Base-by-base conservation (phyloP, 164 flowering plant species). In the Houttuynia cordata region DNA sequence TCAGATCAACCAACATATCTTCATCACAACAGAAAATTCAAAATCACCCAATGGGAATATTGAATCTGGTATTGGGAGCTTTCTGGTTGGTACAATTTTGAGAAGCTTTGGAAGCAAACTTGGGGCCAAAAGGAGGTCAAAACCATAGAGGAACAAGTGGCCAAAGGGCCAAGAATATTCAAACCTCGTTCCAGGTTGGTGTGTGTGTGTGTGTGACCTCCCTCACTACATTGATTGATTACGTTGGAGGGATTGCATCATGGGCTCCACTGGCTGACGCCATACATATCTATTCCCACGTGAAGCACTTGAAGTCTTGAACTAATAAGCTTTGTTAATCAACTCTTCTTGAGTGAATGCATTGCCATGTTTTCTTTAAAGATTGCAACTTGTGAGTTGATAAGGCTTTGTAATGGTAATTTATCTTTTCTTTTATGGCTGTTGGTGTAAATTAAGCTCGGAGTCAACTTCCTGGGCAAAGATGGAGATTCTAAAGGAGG, bases 111-210 rank as follows among this genome's bases (percentile, higher is more conserved):
- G 7, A 45, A 15, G 62, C 1, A 19, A 18, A 20, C 18, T 8
- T n/a, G 23, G 39, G 58, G 7, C 17, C 18, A 40, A 30, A 24
- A 57, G 59, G 30, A 59, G 45, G 47, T 9, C 15, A 47, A 39
- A 24, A 59, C 58, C 59, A 54, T 53, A 21, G 52, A 53, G 23
- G 24, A 53, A 24, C 7, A 10, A 1, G 22, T 30, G 22, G n/a
- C 51, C 54, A 24, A 8, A 14, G 21, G 37, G 56, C 64, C 14
- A 63, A 59, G 70, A 63, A 71, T 64, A 58, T 71, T 71, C 70
- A 67, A 67, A 63, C 58, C 74, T 65, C 62, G 59, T 71, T 71
- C 69, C 73, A 68, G 65, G 72, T 69, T 64, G 47, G 19, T 59
- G 37, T 51, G 25, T 58, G 23, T 0, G 22, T 24, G 24, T 20